Evolutionary conservation across 2,329 filamentous ascomycete genomes (phyloP).

Genomic region (Cercospora nicotianae): DNA sequence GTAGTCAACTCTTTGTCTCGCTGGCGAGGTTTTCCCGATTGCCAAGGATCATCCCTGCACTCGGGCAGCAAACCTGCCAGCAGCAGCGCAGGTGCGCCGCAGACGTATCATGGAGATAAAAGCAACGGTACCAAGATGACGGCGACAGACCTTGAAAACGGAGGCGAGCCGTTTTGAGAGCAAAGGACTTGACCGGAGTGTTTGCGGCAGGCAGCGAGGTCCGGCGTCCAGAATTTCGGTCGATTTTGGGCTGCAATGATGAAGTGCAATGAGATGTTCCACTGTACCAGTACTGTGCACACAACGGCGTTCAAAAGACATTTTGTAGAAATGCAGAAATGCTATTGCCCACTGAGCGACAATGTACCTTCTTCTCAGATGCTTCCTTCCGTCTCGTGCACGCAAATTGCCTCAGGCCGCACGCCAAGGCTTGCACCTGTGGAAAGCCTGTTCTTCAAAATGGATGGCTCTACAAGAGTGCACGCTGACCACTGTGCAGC

Average conservation of each 20-base stretch:
- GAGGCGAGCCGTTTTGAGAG: not conserved
- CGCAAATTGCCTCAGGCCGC: not conserved
- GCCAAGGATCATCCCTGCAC: slow-evolving; percentile 15
- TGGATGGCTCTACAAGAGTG: not conserved
- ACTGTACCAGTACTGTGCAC: not conserved
- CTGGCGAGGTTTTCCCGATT: slow-evolving; percentile 14
- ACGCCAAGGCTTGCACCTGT: not conserved
- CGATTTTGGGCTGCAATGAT: not conserved
- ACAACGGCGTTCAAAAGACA: not conserved
- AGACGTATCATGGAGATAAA: not conserved
- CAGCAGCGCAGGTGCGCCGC: not conserved
- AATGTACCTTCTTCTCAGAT: not conserved
- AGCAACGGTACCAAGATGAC: not conserved
- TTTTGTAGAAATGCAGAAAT: not conserved
- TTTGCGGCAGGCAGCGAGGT: not conserved
- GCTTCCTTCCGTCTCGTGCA: not conserved
- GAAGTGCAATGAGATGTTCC: not conserved
- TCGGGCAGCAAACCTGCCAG: not conserved
- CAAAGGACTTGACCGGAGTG: not conserved
- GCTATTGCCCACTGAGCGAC: not conserved
- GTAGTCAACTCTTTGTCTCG: slow-evolving; percentile 11
- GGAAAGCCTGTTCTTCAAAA: not conserved
- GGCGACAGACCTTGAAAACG: not conserved
- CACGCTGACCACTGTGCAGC: not conserved
- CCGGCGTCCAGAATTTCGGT: not conserved